A percentile compares a stretch with the other conserved stretches of the same genome.
These are phyloP conservation scores for Ormosia semicastrata DNA, from an alignment of 306 rosid species.

Conservation along the genomic window DNA sequence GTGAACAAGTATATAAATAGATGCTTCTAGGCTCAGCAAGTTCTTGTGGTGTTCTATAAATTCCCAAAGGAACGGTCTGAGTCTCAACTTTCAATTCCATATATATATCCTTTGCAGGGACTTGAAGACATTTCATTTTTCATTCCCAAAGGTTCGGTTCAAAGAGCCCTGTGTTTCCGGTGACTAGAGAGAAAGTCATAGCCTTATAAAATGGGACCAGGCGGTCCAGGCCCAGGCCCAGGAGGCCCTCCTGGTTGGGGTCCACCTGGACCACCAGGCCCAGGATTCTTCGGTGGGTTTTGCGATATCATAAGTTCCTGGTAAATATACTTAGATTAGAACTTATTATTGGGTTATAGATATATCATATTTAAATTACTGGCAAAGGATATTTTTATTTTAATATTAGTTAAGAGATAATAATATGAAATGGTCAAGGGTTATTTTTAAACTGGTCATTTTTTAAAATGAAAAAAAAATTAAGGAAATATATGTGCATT, in stretches of 20 bases:
- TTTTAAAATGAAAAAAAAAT: not conserved
- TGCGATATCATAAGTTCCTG: constrained; percentile 45
- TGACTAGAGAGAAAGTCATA: not conserved
- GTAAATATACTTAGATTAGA: constrained; percentile 29
- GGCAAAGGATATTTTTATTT: not conserved
- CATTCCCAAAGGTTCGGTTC: not conserved
- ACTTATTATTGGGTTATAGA: not conserved
- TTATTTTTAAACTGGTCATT: not conserved
- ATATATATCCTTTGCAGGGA: not conserved
- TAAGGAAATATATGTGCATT: not conserved
- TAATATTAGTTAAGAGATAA: not conserved
- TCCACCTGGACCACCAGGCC: constrained; percentile 35
- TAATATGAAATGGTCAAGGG: not conserved
- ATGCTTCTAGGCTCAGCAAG: constrained; percentile 31
- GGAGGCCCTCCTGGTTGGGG: constrained; percentile 43
- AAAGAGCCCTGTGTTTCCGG: not conserved
- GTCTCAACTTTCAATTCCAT: not conserved
- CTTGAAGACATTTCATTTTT: not conserved
- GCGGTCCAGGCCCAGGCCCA: constrained; percentile 32
- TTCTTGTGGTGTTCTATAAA: constrained; percentile 10
- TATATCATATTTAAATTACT: no score
- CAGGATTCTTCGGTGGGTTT: constrained; percentile 43
- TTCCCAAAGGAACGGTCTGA: not conserved
- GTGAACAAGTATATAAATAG: not conserved
- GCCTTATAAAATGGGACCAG: constrained; percentile 31